Evolutionary conservation across 106 monocot species (phyloP), one percentile per base, ranked within the genome.

Genomic region (Cymbidium sinense): DNA sequence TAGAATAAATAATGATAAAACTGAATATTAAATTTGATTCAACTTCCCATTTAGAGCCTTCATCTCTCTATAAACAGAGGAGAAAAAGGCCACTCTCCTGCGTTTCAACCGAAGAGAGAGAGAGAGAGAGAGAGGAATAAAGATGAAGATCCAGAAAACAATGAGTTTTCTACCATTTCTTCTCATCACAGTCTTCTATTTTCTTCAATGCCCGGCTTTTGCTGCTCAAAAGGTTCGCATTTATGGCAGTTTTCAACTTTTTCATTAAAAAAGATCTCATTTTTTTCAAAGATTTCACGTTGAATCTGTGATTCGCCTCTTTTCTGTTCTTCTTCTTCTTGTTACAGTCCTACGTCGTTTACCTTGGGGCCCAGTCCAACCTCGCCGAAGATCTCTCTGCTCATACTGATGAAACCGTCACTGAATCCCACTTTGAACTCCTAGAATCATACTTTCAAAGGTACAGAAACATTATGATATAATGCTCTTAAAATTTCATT

Each of bases 261-360:
- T 34, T 12, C 64, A 7, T 80, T 9, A 13, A 67, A n/a, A 67
- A 44, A 20, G 58, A 9, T 80, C 50, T 39, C 17, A 41, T 9
- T 9, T 39, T 25, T 39, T 19, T 8, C 34, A 20, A 74, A 31
- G 20, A 7, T n/a, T 43, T 74, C 2, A 35, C n/a, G 13, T 5
- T 9, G 21, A 33, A 28, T 62, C 61, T 62, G 61, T 27, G 61
- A 62, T 62, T 27, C 61, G 6, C 34, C 3, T 61, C 71, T n/a
- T 54, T 41, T 81, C 30, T 65, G 43, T n/a, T n/a, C n/a, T 47
- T 50, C 43, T 47, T 3, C 58, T 20, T 31, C 5, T 7, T 35
- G 19, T 71, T 71, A 1, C 69, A 82, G 81, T 69, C 76, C 36
- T 82, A 77, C 47, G 37, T 82, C 52, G 81, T 82, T 28, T 82